These are phyloP conservation scores for Picochlorum costavermella DNA, from an alignment of 139 green algal species.

Conservation along the genomic window DNA sequence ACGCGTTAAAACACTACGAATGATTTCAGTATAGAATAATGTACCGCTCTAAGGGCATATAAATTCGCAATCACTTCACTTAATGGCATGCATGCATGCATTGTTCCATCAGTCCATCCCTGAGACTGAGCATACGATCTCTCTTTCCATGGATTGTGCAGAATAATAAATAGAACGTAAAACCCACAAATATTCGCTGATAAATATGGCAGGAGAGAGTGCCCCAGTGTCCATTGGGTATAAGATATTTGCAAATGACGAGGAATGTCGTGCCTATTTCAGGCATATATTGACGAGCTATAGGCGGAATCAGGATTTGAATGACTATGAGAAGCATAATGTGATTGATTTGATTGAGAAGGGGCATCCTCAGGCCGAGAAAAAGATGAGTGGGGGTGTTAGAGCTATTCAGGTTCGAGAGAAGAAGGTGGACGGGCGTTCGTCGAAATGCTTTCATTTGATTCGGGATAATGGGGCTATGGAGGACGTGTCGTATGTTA, in stretches of 20 bases:
- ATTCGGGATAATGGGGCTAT: slow-evolving; percentile 45
- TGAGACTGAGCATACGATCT: no score
- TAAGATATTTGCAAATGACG: slow-evolving; percentile 36
- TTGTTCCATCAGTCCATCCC: no score
- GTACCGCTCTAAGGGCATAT: no score
- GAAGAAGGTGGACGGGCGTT: slow-evolving; percentile 3
- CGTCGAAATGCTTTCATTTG: slow-evolving; percentile 43
- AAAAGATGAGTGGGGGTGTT: slow-evolving; percentile 46
- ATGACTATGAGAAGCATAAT: slow-evolving; percentile 67
- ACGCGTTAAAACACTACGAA: no score
- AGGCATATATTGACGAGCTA: slow-evolving; percentile 25
- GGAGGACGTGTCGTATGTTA: slow-evolving; percentile 72
- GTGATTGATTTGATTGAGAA: slow-evolving; percentile 54
- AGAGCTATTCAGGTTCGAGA: slow-evolving; percentile 42
- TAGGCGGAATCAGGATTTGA: slow-evolving; percentile 40
- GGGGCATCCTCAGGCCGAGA: slow-evolving; percentile 44
- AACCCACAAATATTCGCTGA: no score
- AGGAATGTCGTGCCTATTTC: slow-evolving; percentile 35
- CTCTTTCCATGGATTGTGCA: no score
- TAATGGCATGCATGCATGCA: no score
- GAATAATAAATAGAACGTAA: no score
- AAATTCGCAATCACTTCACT: no score
- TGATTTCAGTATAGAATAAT: no score
- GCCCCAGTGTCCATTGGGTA: slow-evolving; percentile 45
- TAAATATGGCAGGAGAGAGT: not conserved